Conservation (phyloP, 768 basidiomycete species). For the Lentinus tigrinus region DNA sequence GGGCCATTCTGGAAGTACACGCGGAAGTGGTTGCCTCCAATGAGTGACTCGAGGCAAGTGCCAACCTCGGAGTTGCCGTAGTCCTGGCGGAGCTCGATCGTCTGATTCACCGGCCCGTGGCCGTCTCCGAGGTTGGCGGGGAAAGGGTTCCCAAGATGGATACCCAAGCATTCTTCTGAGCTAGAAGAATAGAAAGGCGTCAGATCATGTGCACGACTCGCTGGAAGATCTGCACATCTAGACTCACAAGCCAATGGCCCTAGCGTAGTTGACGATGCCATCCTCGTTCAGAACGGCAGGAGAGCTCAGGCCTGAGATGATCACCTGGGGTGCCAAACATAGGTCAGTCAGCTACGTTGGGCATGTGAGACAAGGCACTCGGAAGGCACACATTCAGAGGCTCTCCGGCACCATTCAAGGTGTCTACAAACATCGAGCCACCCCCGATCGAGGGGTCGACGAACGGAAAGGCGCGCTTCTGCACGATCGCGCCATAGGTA, state of each 20-base stretch:
- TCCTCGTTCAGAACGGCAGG: constrained; percentile 51
- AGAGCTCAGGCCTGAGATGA: constrained; percentile 66
- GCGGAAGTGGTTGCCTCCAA: constrained; percentile 51
- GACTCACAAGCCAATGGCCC: constrained; percentile 61
- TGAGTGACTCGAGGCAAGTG: constrained; percentile 45
- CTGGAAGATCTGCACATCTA: background rate
- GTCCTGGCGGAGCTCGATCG: constrained; percentile 44
- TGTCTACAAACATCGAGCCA: constrained; percentile 43
- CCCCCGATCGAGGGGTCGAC: constrained; percentile 35
- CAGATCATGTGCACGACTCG: background rate
- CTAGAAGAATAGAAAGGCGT: constrained; percentile 33
- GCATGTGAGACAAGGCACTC: background rate
- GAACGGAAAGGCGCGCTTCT: constrained; percentile 26
- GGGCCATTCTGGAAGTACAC: constrained; percentile 61
- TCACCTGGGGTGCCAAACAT: constrained; percentile 38
- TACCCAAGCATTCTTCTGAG: constrained; percentile 38
- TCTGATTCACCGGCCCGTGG: constrained; percentile 44
- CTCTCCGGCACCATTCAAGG: constrained; percentile 39
- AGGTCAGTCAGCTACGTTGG: background rate
- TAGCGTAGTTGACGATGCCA: constrained; percentile 59
- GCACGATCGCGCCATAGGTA: background rate
- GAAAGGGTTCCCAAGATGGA: constrained; percentile 37
- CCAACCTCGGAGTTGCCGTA: constrained; percentile 34
- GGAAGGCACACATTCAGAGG: constrained; percentile 40
- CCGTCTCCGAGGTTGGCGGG: constrained; percentile 51